Evolutionary conservation across 768 basidiomycete species (phyloP).

Genomic region (Melanogaster broomeanus): DNA sequence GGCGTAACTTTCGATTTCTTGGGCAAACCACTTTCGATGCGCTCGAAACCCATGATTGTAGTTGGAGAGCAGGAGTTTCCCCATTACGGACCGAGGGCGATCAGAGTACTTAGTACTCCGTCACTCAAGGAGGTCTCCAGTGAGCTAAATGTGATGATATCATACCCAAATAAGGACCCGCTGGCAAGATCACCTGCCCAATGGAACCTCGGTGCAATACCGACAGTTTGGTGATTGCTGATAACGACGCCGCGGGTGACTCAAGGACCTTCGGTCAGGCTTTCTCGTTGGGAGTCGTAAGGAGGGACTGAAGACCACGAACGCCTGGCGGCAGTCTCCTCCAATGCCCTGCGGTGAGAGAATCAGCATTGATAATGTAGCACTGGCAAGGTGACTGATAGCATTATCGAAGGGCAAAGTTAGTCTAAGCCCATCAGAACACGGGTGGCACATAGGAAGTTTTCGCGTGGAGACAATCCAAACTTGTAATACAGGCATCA

Average conservation of each 20-base stretch:
- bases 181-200: conserved; percentile 16
- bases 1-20: conserved; percentile 13
- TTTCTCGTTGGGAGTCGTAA: conserved; percentile 9
- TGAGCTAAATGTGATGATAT: conserved; percentile 46
- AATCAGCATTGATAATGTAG: no score
- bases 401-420: no score
- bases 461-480: no score
- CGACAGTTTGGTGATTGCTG: neutral
- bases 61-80: conserved; percentile 14
- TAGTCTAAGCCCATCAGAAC: no score
- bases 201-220: neutral
- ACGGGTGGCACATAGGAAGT: no score
- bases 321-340: conserved; percentile 16
- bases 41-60: conserved; percentile 13
- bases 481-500: no score
- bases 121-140: conserved; percentile 48
- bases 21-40: conserved; percentile 20
- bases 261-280: conserved; percentile 11
- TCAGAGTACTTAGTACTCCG: conserved; percentile 43
- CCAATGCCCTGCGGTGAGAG: neutral
- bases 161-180: conserved; percentile 21
- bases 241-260: conserved; percentile 9
- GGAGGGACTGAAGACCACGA: conserved; percentile 9
- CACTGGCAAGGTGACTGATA: no score
- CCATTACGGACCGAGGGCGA: conserved; percentile 21